Percentiles rank a stretch among this genome's conserved stretches.
phyloP scores from a whole-genome alignment of 2,329 filamentous ascomycete genomes.

The Verticillium nonalfalfae region DNA sequence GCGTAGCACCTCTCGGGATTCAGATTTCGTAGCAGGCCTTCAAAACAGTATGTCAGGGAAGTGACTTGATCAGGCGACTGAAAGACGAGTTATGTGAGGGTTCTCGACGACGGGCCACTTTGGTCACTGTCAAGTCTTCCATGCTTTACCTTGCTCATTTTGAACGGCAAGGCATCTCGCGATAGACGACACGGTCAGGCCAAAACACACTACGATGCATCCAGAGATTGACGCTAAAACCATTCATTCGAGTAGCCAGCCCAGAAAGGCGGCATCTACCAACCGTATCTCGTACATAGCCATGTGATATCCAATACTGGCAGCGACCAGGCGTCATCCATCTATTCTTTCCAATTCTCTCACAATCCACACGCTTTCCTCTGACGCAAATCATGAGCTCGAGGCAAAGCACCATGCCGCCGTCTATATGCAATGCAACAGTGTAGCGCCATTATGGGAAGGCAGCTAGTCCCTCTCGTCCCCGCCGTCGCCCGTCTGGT shows the following conservation, averaged over 20 bases:
- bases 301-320: neutral
- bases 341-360: neutral
- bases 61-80: too few relatives aligned
- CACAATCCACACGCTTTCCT: neutral
- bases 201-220: neutral
- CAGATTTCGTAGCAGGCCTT: too few relatives aligned
- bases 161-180: too few relatives aligned
- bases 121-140: too few relatives aligned
- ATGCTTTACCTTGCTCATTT: too few relatives aligned
- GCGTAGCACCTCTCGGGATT: too few relatives aligned
- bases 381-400: neutral
- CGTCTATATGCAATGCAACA: constrained; percentile 30
- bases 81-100: too few relatives aligned
- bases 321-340: neutral
- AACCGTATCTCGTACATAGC: neutral
- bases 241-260: neutral
- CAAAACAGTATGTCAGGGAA: too few relatives aligned
- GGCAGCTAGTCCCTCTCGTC: neutral
- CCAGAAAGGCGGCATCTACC: neutral
- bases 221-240: neutral
- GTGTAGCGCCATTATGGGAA: neutral
- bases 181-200: neutral
- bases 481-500: constrained; percentile 26
- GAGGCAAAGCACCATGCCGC: constrained; percentile 9
- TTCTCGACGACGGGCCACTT: too few relatives aligned